These are phyloP conservation scores for Hemerocallis citrina DNA, from an alignment of 106 monocot species.

Conservation along the genomic window DNA sequence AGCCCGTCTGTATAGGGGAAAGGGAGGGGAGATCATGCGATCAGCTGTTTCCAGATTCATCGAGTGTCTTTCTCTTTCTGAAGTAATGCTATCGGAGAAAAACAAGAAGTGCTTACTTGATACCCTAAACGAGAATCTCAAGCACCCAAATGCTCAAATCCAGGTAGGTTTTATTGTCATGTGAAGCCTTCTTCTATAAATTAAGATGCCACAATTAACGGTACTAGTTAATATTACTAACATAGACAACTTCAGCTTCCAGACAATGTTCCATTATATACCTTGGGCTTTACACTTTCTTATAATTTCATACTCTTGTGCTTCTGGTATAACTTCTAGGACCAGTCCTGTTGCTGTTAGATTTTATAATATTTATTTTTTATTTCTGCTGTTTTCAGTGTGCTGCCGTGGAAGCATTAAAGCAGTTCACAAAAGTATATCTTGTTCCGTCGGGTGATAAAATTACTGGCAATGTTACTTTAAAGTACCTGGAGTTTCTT, in stretches of 20 bases:
- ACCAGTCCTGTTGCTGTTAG: neutral
- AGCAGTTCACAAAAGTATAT: conserved; percentile 66
- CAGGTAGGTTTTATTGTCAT: conserved; percentile 43
- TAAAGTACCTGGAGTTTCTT: conserved; percentile 62
- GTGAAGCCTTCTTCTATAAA: too few relatives aligned
- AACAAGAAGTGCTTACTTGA: conserved; percentile 59
- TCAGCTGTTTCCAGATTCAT: conserved; percentile 82
- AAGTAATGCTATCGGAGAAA: conserved; percentile 50
- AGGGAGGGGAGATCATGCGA: conserved; percentile 99
- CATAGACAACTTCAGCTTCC: neutral
- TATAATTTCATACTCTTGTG: neutral
- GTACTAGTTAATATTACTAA: neutral
- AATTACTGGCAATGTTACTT: conserved; percentile 23
- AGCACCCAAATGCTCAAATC: conserved; percentile 92
- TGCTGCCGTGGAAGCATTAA: conserved; percentile 82
- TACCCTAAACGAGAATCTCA: conserved; percentile 90
- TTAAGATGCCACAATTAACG: neutral
- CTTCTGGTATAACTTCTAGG: neutral
- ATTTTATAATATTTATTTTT: neutral
- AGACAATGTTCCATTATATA: neutral
- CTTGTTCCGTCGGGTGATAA: conserved; percentile 40
- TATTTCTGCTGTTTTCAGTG: conserved; percentile 31
- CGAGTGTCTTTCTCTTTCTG: conserved; percentile 69
- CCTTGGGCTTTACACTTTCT: neutral
- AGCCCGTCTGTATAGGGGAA: conserved; percentile 95